phyloP scores from a whole-genome alignment of 2,329 filamentous ascomycete genomes.

The Trichoderma sp. region DNA sequence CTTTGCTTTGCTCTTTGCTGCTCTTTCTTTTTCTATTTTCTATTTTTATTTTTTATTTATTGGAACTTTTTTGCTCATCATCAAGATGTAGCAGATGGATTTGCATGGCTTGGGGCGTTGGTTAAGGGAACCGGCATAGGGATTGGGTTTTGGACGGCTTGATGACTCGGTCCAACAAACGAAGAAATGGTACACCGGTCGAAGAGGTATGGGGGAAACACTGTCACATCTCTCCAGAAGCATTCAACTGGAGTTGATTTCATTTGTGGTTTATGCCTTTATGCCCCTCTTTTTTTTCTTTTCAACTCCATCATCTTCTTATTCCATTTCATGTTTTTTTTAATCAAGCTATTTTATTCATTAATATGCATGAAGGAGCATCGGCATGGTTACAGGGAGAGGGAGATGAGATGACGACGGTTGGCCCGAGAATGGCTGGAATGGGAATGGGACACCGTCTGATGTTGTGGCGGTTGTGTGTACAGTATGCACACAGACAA shows the following conservation, averaged over 20 bases:
- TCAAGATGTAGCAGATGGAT: constrained; percentile 27
- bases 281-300: background rate
- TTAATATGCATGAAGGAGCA: constrained; percentile 13
- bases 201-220: background rate
- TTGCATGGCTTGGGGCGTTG: constrained; percentile 33
- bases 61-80: background rate
- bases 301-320: background rate
- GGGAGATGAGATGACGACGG: background rate
- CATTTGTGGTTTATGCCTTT: background rate
- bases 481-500: background rate
- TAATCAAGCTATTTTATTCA: background rate
- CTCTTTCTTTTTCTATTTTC: constrained; percentile 3
- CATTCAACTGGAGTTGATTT: constrained; percentile 22
- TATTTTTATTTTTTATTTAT: background rate
- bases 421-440: constrained; percentile 3
- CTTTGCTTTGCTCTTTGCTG: background rate
- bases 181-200: background rate
- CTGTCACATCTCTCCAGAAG: constrained; percentile 17
- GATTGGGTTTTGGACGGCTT: constrained; percentile 2
- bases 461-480: background rate
- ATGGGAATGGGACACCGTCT: constrained; percentile 3
- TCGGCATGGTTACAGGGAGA: background rate
- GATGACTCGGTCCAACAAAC: background rate
- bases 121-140: constrained; percentile 22
- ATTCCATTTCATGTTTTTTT: background rate